phyloP scores from a whole-genome alignment of 2,329 filamentous ascomycete genomes.

The Cadophora gregata region DNA sequence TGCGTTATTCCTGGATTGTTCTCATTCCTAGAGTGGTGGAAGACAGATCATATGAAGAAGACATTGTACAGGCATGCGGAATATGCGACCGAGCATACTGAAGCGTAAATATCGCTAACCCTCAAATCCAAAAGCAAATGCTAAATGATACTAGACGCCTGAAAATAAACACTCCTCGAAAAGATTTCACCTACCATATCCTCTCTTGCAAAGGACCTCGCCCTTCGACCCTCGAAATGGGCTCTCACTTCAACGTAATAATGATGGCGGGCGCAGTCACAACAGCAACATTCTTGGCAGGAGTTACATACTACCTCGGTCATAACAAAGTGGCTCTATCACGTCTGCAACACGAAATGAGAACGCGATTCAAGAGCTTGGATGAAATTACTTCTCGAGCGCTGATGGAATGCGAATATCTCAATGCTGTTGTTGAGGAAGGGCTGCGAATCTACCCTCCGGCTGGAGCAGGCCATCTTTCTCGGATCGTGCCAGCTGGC shows the following conservation, averaged over 20 bases:
- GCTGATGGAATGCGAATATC: slow-evolving; percentile 28
- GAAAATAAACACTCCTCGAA: slow-evolving; percentile 22
- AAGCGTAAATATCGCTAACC: slow-evolving; percentile 22
- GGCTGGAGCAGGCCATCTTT: slow-evolving; percentile 30
- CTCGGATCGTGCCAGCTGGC: slow-evolving; percentile 31
- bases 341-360: slow-evolving; percentile 28
- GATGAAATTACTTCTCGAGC: slow-evolving; percentile 26
- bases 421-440: slow-evolving; percentile 31
- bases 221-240: slow-evolving; percentile 32
- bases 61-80: slow-evolving; percentile 32
- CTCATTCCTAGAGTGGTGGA: slow-evolving; percentile 27
- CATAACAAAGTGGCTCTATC: slow-evolving; percentile 21
- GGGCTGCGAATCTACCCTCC: slow-evolving; percentile 33
- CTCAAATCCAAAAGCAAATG: not conserved
- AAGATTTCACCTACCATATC: slow-evolving; percentile 36
- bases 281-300: slow-evolving; percentile 32
- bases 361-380: slow-evolving; percentile 19
- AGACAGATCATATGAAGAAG: slow-evolving; percentile 29
- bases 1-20: slow-evolving; percentile 32
- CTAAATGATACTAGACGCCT: slow-evolving; percentile 20
- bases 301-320: slow-evolving; percentile 31
- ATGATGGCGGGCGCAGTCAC: slow-evolving; percentile 36
- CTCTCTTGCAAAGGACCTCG: slow-evolving; percentile 29
- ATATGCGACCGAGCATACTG: slow-evolving; percentile 33
- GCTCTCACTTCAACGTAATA: slow-evolving; percentile 34